Conservation (phyloP, 306 rosid species). For the Cucumis sativus region DNA sequence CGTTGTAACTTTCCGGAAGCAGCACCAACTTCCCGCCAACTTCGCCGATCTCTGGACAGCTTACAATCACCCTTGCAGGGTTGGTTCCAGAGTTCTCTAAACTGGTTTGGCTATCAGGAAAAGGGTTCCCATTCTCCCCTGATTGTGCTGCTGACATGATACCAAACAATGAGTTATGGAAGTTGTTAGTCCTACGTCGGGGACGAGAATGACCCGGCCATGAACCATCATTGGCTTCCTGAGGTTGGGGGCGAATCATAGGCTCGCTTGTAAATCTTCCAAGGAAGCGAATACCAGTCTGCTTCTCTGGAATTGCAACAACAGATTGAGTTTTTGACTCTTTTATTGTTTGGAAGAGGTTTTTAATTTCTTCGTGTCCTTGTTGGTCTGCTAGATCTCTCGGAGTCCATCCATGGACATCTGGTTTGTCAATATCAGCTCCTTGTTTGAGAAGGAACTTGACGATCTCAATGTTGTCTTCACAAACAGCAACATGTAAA, state of each 20-base stretch:
- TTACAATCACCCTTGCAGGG: constrained; percentile 40
- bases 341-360: constrained; percentile 30
- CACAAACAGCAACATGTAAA: constrained; percentile 68
- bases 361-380: constrained; percentile 52
- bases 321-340: constrained; percentile 28
- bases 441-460: constrained; percentile 51
- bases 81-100: constrained; percentile 12
- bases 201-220: constrained; percentile 31
- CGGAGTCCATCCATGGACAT: constrained; percentile 62
- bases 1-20: constrained; percentile 50
- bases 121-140: constrained; percentile 30
- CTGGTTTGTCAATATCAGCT: constrained; percentile 48
- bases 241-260: constrained; percentile 28
- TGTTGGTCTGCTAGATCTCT: constrained; percentile 75
- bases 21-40: constrained; percentile 53
- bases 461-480: constrained; percentile 48
- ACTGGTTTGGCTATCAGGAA: constrained; percentile 10
- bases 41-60: constrained; percentile 61
- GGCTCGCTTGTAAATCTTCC: constrained; percentile 75
- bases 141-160: constrained; percentile 57
- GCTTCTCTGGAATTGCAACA: constrained; percentile 22
- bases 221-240: constrained; percentile 28
- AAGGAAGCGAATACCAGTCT: constrained; percentile 25
- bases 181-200: constrained; percentile 51
- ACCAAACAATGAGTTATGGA: constrained; percentile 67